Evolutionary conservation across 352 stramenopile species (phyloP), one percentile per base, ranked within the genome.

Genomic region (Halophytophthora batemanensis): DNA sequence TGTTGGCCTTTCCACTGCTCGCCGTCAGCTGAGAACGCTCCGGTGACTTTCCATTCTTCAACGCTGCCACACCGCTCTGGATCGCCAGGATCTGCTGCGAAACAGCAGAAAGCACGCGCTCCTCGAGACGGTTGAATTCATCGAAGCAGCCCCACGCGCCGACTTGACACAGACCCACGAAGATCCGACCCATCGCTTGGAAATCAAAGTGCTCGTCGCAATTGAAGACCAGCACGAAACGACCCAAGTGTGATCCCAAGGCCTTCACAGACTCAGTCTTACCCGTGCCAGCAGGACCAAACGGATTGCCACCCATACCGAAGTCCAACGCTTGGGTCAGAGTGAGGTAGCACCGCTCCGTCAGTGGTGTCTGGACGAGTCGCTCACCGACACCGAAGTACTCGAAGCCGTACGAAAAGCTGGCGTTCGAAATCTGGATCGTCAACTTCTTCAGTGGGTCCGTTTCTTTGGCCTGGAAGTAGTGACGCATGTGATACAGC

Each of bases 221-320:
- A 73, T 99, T 99, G 81, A 99, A 99, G 19, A 99, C 98, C 31
- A 99, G 63, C 22, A 99, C 97, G 69, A 99, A 99, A 28, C 97
- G 86, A 50, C 97, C 98, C 17, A 99, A 74, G 46, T 99, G 96
- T 11, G 97, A 97, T 22, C 97, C 98, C 21, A 99, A 71, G 23
- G 97, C 97, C 67, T 99, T 99, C 10, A 99, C 97, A 22, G 88
- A 99, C 74, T 99, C 97, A 6, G 98, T 99, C 71, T 99, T 99
- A 58, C 98, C 97, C 8, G 98, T 99, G 21, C 98, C 98, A 23
- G 98, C 98, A 40, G 98, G 98, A 35, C 98, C 98, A 64, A 99
- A 99, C 31, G 97, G 97, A 63, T 98, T 98, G 21, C 96, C 96
- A 22, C 98, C 98, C 87, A 99, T 98, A 45, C 97, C 85, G 51